Percentiles rank a stretch among this genome's conserved stretches.
phyloP scores from a whole-genome alignment of 1,139 yeast genomes.

The Geotrichum histeridarum region DNA sequence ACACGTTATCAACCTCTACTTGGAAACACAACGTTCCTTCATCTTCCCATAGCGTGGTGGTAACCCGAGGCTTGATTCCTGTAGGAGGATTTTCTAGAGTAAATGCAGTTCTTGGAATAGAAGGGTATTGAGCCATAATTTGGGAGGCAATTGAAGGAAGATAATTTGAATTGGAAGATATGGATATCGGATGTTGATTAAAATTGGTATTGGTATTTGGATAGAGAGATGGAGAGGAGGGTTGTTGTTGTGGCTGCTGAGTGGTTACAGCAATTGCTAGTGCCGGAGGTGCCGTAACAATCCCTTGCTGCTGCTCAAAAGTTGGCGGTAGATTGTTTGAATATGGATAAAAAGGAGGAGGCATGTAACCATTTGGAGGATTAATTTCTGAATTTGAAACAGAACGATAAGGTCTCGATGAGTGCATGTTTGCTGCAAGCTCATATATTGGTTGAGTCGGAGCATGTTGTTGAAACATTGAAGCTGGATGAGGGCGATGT shows the following conservation, averaged over 20 bases:
- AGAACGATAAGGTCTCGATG: not conserved
- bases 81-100: constrained; percentile 49
- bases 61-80: constrained; percentile 68
- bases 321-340: not conserved
- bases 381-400: not conserved
- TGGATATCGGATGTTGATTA: too few relatives aligned
- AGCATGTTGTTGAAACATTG: too few relatives aligned
- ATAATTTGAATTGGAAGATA: too few relatives aligned
- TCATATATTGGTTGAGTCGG: too few relatives aligned
- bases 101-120: constrained; percentile 22
- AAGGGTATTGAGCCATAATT: constrained; percentile 23
- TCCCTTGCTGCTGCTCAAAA: not conserved
- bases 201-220: too few relatives aligned
- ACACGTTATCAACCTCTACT: constrained; percentile 82
- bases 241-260: too few relatives aligned
- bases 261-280: too few relatives aligned
- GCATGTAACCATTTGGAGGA: not conserved
- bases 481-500: too few relatives aligned
- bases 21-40: constrained; percentile 90
- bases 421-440: not conserved
- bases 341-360: not conserved
- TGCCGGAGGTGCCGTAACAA: too few relatives aligned
- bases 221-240: too few relatives aligned
- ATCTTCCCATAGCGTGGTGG: constrained; percentile 95
- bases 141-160: constrained; percentile 2